A percentile compares a stretch with the other conserved stretches of the same genome.
These are phyloP conservation scores for Peniophora sp. DNA, from an alignment of 1,284 basidiomycete genomes.

Conservation along the genomic window DNA sequence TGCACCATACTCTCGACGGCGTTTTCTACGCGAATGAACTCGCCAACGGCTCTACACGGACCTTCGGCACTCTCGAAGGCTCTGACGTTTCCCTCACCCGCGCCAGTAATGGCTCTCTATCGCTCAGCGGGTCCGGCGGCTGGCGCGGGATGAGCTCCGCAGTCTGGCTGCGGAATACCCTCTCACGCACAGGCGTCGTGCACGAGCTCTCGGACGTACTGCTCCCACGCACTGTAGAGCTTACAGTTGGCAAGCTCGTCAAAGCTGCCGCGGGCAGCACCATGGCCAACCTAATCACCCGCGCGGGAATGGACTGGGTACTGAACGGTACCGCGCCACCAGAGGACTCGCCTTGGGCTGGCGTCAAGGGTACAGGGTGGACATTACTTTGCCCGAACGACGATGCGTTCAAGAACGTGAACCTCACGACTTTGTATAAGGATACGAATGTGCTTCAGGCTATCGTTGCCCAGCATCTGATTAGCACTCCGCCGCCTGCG, in stretches of 20 bases:
- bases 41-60: conserved; percentile 54
- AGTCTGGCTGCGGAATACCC: conserved; percentile 51
- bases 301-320: conserved; percentile 85
- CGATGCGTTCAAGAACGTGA: conserved; percentile 84
- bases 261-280: conserved; percentile 82
- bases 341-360: conserved; percentile 51
- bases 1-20: conserved; percentile 77
- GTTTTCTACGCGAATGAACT: conserved; percentile 71
- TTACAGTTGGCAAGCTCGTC: conserved; percentile 86
- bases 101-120: conserved; percentile 37
- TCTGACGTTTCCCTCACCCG: conserved; percentile 61
- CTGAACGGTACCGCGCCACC: conserved; percentile 79
- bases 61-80: conserved; percentile 67
- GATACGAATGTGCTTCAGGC: conserved; percentile 52
- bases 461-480: conserved; percentile 86
- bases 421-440: conserved; percentile 73
- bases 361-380: conserved; percentile 50
- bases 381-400: conserved; percentile 89
- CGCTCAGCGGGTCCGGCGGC: conserved; percentile 62
- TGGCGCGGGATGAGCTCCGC: conserved; percentile 63
- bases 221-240: conserved; percentile 80
- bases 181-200: conserved; percentile 86
- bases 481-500: conserved; percentile 39
- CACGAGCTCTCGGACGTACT: conserved; percentile 87
- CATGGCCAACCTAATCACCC: conserved; percentile 79